Percentiles rank a stretch among this genome's conserved stretches.
Evolutionary conservation across 148 eudicot genomes (phyloP).

Genomic region (Silene uniflora): DNA sequence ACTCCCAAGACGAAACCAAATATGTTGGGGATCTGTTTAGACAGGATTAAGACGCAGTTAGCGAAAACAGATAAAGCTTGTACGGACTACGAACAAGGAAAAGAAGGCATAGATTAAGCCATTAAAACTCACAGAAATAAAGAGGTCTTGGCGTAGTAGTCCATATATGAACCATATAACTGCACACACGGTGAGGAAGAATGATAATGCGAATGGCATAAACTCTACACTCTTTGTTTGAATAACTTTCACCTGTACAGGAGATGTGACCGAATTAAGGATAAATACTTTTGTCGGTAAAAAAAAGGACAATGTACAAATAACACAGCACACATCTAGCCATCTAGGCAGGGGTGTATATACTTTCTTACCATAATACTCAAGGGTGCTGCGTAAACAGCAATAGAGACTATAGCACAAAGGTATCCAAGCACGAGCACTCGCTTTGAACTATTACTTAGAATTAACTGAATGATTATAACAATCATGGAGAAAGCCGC

Average conservation of each 20-base stretch:
- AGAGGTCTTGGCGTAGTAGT: slow-evolving; percentile 37
- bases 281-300: too few species aligned
- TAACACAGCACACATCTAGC: too few species aligned
- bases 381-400: slow-evolving; percentile 73
- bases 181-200: slow-evolving; percentile 56
- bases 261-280: neutral
- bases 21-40: slow-evolving; percentile 25
- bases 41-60: slow-evolving; percentile 25
- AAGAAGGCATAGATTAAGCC: too few species aligned
- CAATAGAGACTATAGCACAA: slow-evolving; percentile 52
- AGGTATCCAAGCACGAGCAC: slow-evolving; percentile 48
- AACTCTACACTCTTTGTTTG: slow-evolving; percentile 58
- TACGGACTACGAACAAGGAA: neutral
- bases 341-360: too few species aligned
- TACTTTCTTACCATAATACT: slow-evolving; percentile 47
- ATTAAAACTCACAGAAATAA: slow-evolving; percentile 42
- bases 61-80: neutral
- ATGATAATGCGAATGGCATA: slow-evolving; percentile 71
- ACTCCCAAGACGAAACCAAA: slow-evolving; percentile 48
- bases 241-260: slow-evolving; percentile 44
- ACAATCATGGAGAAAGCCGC: slow-evolving; percentile 36
- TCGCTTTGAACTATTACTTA: slow-evolving; percentile 17
- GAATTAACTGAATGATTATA: slow-evolving; percentile 25
- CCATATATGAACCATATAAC: slow-evolving; percentile 65
- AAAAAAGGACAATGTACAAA: too few species aligned